Evolutionary conservation across 148 eudicot species (phyloP), one percentile per base, ranked within the genome.

Genomic region (Salicornia ramosissima): DNA sequence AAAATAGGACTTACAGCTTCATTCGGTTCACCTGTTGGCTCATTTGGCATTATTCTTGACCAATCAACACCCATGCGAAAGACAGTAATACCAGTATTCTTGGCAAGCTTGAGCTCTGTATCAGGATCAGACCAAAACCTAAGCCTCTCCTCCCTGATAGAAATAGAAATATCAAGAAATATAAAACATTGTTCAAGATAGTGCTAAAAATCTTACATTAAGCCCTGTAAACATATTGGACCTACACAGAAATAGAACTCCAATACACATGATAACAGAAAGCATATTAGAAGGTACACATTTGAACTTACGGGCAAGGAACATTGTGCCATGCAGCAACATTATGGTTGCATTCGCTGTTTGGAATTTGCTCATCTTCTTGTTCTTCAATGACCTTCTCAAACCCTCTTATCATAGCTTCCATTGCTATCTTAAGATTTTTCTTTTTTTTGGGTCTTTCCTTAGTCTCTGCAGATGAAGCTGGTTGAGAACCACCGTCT

Each of bases 251-350:
- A 34, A 45, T 15, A 65, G 22, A 77, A n/a, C 4, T 60, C 33
- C 49, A 58, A 10, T 18, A n/a, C 56, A 40, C 59, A 22, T 54
- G 42, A 54, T 50, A 29, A 71, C 34, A 43, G 65, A 58, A 39
- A 43, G n/a, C 9, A 39, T 12, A 2, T 1, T 57, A 57, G 24
- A 31, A 11, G 3, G 57, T 36, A 19, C 25, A 47, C 24, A 26
- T 19, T 53, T 36, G 61, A 50, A 65, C 92, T 83, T 88, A 93
- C 97, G 99, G 96, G 77, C 83, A 85, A n/a, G 99, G 96, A 76
- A 91, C 97, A 80, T 94, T 94, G 78, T 94, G 99, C 99, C 99
- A 94, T 28, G 99, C 87, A 75, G 99, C 96, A 75, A 94, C 99
- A 67, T 89, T 84, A 71, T 87, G 96, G 58, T 67, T 81, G 45